Conservation (phyloP, 2,329 filamentous ascomycete species). For the Talaromyces piceae region DNA sequence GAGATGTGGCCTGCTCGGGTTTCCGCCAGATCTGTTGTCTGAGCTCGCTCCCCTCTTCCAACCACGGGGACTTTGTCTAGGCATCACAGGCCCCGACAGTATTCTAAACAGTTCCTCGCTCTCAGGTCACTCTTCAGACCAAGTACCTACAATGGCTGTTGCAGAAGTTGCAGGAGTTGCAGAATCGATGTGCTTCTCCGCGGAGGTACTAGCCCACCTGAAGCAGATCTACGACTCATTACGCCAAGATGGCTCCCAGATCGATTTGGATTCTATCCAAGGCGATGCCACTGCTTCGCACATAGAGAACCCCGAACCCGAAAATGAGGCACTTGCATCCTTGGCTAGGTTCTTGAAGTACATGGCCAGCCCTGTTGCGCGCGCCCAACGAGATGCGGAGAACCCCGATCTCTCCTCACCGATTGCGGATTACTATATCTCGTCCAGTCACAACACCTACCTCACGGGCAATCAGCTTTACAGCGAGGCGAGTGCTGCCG, state of each 20-base stretch:
- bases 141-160: not conserved
- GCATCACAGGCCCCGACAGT: not conserved
- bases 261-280: constrained; percentile 20
- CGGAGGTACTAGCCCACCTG: constrained; percentile 27
- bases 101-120: not conserved
- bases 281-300: constrained; percentile 6
- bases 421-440: constrained; percentile 87
- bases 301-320: not conserved
- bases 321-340: constrained; percentile 18
- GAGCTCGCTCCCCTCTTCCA: not conserved
- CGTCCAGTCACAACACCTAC: constrained; percentile 92
- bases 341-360: constrained; percentile 42
- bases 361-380: constrained; percentile 40
- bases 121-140: not conserved
- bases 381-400: constrained; percentile 33
- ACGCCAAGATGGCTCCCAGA: constrained; percentile 13
- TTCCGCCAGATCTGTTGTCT: not conserved
- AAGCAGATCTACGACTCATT: constrained; percentile 28
- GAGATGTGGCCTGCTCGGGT: constrained; percentile 1
- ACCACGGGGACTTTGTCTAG: not conserved
- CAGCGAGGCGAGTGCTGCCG: constrained; percentile 67
- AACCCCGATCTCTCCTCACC: constrained; percentile 57
- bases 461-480: constrained; percentile 78
- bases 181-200: constrained; percentile 16
- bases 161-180: not conserved